phyloP scores from a whole-genome alignment of 352 stramenopile genomes.

The Pythium guiyangense region DNA sequence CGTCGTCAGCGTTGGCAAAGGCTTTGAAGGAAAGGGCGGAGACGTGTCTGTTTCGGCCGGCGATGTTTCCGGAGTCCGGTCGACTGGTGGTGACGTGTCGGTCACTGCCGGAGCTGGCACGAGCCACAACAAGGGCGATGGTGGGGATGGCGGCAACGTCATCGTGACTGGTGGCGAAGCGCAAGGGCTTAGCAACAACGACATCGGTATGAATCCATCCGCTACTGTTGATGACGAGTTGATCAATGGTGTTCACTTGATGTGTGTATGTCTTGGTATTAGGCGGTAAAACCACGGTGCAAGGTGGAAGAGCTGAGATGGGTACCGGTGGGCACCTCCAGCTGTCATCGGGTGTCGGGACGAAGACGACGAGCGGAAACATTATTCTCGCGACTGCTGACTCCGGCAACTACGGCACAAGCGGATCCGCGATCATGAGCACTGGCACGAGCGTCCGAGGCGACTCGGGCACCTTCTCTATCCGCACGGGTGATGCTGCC shows the following conservation, averaged over 20 bases:
- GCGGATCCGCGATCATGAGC: conserved; percentile 59
- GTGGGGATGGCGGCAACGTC: conserved; percentile 58
- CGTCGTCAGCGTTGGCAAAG: conserved; percentile 66
- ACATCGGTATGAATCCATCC: conserved; percentile 31
- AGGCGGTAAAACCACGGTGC: conserved; percentile 39
- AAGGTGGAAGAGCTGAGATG: conserved; percentile 39
- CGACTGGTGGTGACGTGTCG: conserved; percentile 43
- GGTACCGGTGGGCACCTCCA: conserved; percentile 50
- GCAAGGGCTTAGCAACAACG: conserved; percentile 30
- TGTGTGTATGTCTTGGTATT: no score
- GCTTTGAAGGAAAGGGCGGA: conserved; percentile 82
- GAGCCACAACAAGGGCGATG: conserved; percentile 30
- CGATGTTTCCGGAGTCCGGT: conserved; percentile 37
- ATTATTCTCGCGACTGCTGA: conserved; percentile 60
- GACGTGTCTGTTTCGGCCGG: conserved; percentile 65
- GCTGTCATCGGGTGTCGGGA: conserved; percentile 33
- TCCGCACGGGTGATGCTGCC: conserved; percentile 58
- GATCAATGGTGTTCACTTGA: no score
- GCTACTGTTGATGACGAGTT: no score
- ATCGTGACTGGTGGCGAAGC: conserved; percentile 51
- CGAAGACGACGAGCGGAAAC: conserved; percentile 45
- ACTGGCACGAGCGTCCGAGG: conserved; percentile 50
- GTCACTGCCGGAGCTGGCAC: conserved; percentile 46
- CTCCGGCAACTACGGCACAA: conserved; percentile 58
- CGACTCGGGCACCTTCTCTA: conserved; percentile 48